Base-by-base conservation (phyloP, 352 stramenopile species). In the Globisporangium nagaii region DNA sequence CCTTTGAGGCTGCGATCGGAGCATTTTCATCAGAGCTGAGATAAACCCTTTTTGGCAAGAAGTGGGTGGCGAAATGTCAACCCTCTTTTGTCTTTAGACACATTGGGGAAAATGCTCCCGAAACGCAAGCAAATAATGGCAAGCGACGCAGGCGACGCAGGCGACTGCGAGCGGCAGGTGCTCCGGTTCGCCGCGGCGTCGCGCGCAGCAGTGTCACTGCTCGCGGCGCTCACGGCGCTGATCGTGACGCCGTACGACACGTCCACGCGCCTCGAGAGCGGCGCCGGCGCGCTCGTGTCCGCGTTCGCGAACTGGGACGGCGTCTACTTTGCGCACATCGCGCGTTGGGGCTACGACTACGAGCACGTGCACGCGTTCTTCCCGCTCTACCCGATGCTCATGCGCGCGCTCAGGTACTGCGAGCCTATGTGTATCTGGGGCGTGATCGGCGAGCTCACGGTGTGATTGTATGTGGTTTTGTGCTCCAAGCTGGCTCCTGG, bases 301-400 rank as follows among this genome's bases (percentile, higher is more conserved):
- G 48, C 63, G 19, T 70, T 93, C 32, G 77, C 67, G 37, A 89
- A 89, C 58, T 96, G 87, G 87, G 87, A 95, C 65, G 87, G 79
- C 49, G 86, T 91, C 47, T 95, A 86, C 64, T 95, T 79, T 53
- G 55, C 71, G 13, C 67, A 76, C 61, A 94, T 96, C 42, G 87
- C 84, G 4, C 50, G 53, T 15, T 32, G 64, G 27, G 87, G 87
- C 50, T 96, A 96, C 76, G 69, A 75, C 48, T 93, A 88, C 46
- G 87, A 96, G 66, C 79, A 95, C 46, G 68, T 82, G 27, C 79
- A 92, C 64, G 81, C 84, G 39, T 94, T 94, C 66, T 94, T 91
- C 61, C 84, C 84, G 32, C 58, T 94, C 28, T 92, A 88, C 40
- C 69, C 86, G 35, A 50, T 90, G 41, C 58, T 91, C 34, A 55